A percentile compares a stretch with the other conserved stretches of the same genome.
phyloP scores from a whole-genome alignment of 139 green algal genomes.

The Dunaliella sp. region DNA sequence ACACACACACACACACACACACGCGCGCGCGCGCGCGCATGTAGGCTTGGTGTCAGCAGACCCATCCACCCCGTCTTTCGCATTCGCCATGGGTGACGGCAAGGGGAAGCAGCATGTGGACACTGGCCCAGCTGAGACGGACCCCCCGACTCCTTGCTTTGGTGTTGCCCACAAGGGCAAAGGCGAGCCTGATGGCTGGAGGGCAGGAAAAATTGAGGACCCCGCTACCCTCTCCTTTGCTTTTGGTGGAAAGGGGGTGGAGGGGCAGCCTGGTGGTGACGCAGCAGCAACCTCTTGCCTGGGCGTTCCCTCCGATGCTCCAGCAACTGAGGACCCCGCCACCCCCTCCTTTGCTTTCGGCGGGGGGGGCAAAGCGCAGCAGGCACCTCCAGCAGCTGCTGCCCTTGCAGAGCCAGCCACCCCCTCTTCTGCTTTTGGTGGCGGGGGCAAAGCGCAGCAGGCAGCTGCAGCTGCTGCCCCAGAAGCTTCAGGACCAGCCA shows the following conservation, averaged over 20 bases:
- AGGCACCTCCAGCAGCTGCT: background rate
- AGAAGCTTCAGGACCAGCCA: background rate
- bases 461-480: background rate
- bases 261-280: background rate
- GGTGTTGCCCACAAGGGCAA: background rate
- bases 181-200: background rate
- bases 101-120: background rate
- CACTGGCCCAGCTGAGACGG: background rate
- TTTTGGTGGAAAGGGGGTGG: background rate
- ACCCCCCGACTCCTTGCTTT: background rate
- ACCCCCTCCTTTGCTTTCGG: background rate
- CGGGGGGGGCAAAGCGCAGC: background rate
- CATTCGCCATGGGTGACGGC: background rate
- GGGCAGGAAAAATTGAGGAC: background rate
- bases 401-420: background rate
- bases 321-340: background rate
- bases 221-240: background rate
- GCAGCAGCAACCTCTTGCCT: background rate
- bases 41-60: background rate
- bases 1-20: no score
- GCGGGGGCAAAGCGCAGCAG: background rate
- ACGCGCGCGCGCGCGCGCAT: no score
- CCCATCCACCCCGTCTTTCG: constrained; percentile 6
- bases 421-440: background rate
- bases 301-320: background rate